These are phyloP conservation scores for Persicaria tinctoria DNA, from an alignment of 148 eudicot species.

Conservation along the genomic window DNA sequence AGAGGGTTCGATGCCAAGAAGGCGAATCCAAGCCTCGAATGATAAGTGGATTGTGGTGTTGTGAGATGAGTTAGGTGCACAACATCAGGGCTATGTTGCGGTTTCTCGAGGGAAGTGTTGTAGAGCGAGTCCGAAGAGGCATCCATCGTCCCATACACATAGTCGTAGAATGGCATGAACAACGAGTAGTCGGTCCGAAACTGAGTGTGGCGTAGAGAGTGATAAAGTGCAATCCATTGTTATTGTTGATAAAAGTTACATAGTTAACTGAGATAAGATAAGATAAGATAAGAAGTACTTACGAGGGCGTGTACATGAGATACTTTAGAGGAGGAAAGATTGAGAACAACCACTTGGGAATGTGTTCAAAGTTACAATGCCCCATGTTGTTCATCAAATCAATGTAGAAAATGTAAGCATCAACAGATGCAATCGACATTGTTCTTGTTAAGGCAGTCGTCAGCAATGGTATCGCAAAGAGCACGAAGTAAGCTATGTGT, in stretches of 20 bases:
- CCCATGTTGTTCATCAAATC: conserved; percentile 76
- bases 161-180: conserved; percentile 87
- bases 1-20: conserved; percentile 55
- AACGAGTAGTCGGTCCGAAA: conserved; percentile 70
- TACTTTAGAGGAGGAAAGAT: conserved; percentile 69
- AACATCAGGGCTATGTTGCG: conserved; percentile 42
- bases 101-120: conserved; percentile 37
- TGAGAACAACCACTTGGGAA: conserved; percentile 46
- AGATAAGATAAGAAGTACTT: conserved; percentile 19
- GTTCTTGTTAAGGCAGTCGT: conserved; percentile 17
- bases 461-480: conserved; percentile 49
- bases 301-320: conserved; percentile 67
- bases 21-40: conserved; percentile 61
- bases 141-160: conserved; percentile 66
- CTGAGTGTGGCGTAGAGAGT: conserved; percentile 77
- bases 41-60: conserved; percentile 70
- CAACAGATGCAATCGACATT: conserved; percentile 16
- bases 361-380: conserved; percentile 67
- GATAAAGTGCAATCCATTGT: conserved; percentile 9
- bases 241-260: background rate
- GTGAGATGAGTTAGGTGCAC: conserved; percentile 79
- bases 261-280: too few relatives aligned
- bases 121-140: conserved; percentile 40
- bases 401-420: conserved; percentile 35
- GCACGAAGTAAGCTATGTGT: conserved; percentile 37